Evolutionary conservation across 192 early-diverging fungal species (phyloP).

Genomic region (Podila horticola): DNA sequence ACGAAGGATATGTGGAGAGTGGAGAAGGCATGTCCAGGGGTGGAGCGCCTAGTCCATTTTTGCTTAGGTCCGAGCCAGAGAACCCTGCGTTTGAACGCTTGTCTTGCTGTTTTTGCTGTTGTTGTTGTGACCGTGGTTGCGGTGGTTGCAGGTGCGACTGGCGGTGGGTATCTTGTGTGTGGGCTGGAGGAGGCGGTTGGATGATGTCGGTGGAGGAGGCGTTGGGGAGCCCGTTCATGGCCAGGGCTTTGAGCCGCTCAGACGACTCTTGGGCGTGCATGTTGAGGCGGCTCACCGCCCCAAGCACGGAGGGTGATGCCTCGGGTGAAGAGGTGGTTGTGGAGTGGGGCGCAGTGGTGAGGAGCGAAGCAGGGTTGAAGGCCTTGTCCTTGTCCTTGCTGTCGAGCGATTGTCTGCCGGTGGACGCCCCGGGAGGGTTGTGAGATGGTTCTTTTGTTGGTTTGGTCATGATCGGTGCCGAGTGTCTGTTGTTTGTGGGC

Average conservation of each 20-base stretch:
- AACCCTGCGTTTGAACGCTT: not conserved
- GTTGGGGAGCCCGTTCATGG: conserved; percentile 2
- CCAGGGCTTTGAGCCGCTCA: not conserved
- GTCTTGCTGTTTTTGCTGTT: not conserved
- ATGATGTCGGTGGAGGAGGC: conserved; percentile 18
- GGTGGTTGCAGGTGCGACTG: not conserved
- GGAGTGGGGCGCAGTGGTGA: not conserved
- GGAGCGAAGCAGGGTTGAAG: not conserved
- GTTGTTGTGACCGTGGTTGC: not conserved
- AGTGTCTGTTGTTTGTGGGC: not conserved
- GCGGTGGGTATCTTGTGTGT: conserved; percentile 28
- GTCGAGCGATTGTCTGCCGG: not conserved
- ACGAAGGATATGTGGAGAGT: too few relatives aligned
- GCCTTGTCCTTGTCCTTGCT: not conserved
- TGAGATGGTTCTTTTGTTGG: not conserved
- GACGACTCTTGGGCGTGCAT: conserved; percentile 4
- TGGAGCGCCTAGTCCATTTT: not conserved
- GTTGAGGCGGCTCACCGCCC: not conserved
- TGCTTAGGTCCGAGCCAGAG: not conserved
- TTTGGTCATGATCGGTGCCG: not conserved
- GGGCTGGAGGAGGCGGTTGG: conserved; percentile 32
- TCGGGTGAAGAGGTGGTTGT: not conserved
- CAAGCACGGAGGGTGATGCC: not conserved
- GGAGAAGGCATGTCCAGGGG: not conserved
- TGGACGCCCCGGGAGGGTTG: not conserved